phyloP scores from a whole-genome alignment of 371 early-diverging fungal species.

The Parasitella parasitica region DNA sequence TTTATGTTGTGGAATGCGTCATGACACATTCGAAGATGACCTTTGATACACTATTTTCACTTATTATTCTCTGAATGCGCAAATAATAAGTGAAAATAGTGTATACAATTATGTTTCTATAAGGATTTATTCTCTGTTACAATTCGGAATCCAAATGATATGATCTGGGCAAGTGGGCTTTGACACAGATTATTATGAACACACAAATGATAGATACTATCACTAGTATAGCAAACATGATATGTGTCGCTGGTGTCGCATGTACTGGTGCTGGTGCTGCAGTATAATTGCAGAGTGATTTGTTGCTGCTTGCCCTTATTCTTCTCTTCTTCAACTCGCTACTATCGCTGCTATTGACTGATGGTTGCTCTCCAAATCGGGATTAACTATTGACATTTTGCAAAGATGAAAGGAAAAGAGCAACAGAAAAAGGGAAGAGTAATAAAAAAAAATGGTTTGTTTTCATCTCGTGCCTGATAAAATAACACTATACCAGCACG shows the following conservation, averaged over 20 bases:
- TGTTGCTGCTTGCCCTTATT: background rate
- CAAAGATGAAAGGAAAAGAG: background rate
- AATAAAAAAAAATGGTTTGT: background rate
- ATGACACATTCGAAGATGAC: background rate
- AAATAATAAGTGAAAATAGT: too few relatives aligned
- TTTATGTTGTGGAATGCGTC: background rate
- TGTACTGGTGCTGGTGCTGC: background rate
- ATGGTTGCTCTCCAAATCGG: conserved; percentile 1
- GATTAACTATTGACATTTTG: background rate
- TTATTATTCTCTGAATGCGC: too few relatives aligned
- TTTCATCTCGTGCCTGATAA: background rate
- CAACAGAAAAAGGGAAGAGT: background rate
- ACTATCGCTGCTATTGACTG: background rate
- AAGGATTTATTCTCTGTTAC: conserved; percentile 17
- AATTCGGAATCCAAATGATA: conserved; percentile 14
- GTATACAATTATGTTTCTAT: background rate
- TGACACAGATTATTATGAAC: conserved; percentile 8
- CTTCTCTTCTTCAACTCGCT: background rate
- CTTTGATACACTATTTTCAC: too few relatives aligned
- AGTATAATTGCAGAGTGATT: background rate
- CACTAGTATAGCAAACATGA: conserved; percentile 10
- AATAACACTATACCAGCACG: background rate
- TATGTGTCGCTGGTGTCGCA: background rate
- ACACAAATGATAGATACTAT: conserved; percentile 13
- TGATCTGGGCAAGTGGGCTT: conserved; percentile 17